These are phyloP conservation scores for Ceratocystiopsis brevicomis DNA, from an alignment of 2,329 filamentous ascomycete genomes.

Conservation along the genomic window DNA sequence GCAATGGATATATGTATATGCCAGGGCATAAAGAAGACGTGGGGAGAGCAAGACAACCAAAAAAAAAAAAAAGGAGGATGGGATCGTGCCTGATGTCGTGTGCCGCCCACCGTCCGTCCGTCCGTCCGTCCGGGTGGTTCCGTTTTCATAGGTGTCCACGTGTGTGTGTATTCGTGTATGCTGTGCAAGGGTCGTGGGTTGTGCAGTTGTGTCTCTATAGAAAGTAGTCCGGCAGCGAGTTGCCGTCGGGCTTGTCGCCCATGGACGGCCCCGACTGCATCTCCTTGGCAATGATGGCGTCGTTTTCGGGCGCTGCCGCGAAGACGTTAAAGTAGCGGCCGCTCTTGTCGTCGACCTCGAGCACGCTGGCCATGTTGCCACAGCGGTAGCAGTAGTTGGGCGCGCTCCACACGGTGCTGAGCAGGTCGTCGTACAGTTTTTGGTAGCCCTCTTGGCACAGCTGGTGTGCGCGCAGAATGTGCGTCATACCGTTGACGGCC, in stretches of 20 bases:
- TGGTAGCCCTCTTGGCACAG: conserved; percentile 96
- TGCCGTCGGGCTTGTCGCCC: conserved; percentile 47
- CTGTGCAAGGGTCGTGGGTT: too few relatives aligned
- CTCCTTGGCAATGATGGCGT: conserved; percentile 54
- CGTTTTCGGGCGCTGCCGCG: conserved; percentile 89
- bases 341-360: conserved; percentile 85
- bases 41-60: not conserved
- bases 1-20: conserved; percentile 1
- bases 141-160: not conserved
- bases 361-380: conserved; percentile 89
- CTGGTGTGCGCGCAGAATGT: conserved; percentile 95
- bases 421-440: conserved; percentile 80
- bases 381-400: conserved; percentile 93
- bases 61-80: not conserved
- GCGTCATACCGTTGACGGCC: conserved; percentile 91
- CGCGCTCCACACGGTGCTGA: conserved; percentile 96
- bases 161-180: not conserved
- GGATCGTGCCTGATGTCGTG: too few relatives aligned
- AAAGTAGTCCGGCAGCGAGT: conserved; percentile 51
- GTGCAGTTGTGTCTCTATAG: conserved; percentile 22
- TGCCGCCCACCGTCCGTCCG: not conserved
- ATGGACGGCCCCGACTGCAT: conserved; percentile 35
- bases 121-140: not conserved
- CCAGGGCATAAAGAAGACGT: not conserved
- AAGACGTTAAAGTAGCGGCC: conserved; percentile 97